Percentiles rank a stretch among this genome's conserved stretches.
Evolutionary conservation across 176 grass and related monocot species (phyloP).

Genomic region (Hsuehochloa calcarea): DNA sequence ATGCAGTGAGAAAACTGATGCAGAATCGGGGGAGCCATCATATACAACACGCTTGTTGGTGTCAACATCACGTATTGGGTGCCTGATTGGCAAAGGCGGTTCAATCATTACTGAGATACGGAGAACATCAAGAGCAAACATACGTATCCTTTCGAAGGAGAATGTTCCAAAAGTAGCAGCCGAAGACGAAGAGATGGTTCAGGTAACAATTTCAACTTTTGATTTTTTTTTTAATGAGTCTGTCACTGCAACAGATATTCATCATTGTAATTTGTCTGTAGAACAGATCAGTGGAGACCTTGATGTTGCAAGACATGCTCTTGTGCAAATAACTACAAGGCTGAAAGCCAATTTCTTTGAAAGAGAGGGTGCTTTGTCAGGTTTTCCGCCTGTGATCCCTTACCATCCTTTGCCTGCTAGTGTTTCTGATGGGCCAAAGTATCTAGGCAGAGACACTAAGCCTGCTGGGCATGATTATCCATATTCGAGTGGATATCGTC

Average conservation of each 20-base stretch:
- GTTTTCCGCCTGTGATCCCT: constrained; percentile 53
- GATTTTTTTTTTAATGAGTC: not conserved
- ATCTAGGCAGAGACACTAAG: constrained; percentile 65
- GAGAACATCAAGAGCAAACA: constrained; percentile 75
- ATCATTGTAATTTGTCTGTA: constrained; percentile 5
- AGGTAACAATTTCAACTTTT: constrained; percentile 50
- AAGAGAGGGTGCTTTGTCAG: constrained; percentile 72
- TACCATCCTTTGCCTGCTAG: constrained; percentile 62
- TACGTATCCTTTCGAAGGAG: constrained; percentile 96
- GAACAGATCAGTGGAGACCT: constrained; percentile 81
- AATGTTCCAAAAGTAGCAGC: constrained; percentile 91
- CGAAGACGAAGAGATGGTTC: constrained; percentile 98
- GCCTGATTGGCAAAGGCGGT: constrained; percentile 95
- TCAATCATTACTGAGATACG: constrained; percentile 94
- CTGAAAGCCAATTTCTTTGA: constrained; percentile 99
- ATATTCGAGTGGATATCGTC: constrained; percentile 66
- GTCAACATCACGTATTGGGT: constrained; percentile 88
- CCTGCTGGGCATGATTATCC: constrained; percentile 53
- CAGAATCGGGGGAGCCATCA: constrained; percentile 56
- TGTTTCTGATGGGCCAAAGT: constrained; percentile 71
- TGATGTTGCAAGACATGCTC: constrained; percentile 78
- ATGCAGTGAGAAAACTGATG: constrained; percentile 88
- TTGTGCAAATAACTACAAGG: constrained; percentile 84
- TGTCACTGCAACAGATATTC: constrained; percentile 1
- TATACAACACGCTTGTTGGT: constrained; percentile 92